Base-by-base conservation (phyloP, 805 yeast genomes). In the Barnettozyma salicaria region DNA sequence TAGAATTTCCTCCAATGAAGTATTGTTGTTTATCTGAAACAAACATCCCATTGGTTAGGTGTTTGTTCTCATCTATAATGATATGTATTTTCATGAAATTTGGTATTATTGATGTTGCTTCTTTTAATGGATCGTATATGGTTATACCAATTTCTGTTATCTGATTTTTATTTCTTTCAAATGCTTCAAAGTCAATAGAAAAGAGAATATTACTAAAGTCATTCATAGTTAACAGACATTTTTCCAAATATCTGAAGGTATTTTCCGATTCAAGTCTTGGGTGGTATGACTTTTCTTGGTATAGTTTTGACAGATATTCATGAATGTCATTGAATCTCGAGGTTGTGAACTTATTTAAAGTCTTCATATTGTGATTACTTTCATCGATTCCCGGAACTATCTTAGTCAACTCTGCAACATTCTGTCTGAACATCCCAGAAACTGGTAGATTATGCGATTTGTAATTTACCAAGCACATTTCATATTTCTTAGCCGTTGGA, bases 131-230 rank as follows among this genome's bases (percentile, higher is more conserved):
- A 45, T 76, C 80, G 49, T 65, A 74, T 2, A 77, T 67, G 5
- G 77, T 59, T 2, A 77, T 60, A 1, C 83, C 83, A 31, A 77
- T 65, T 47, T 77, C 83, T 0, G 80, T 76, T 7, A 77, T 60
- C 7, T 55, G 40, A 16, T 59, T 49, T 11, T 56, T 58, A 43
- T 69, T 56, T 18, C 48, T 42, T 48, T 77, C 83, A 59, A 55
- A 74, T 1, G 80, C 80, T 50, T 77, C 84, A 2, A 74, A 59
- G 52, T 77, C 83, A 30, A 77, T 55, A 11, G 71, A 61, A 34
- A 76, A 59, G 9, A 52, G 28, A 3, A 41, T 28, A 22, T 42
- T 46, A 6, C 32, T 21, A 11, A 32, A 37, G 6, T 37, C 32
- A 36, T 51, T 51, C 11, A 45, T 33, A 1, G n/a, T 24, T 1